Conservation (phyloP, 345 rosid species). For the Arabidopsis thaliana region DNA sequence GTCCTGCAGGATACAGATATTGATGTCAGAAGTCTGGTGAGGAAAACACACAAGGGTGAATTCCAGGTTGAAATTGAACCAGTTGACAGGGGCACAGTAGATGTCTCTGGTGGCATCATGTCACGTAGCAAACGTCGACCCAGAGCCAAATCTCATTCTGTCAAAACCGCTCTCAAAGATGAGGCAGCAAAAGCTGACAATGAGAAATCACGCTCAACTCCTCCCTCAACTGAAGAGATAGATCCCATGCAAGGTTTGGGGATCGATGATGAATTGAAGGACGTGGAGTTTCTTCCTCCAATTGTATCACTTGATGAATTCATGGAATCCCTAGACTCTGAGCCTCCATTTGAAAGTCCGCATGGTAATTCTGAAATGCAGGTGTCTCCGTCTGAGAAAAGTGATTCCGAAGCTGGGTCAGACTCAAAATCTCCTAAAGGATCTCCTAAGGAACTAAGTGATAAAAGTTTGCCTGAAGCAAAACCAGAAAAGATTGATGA, state of each 20-base stretch:
- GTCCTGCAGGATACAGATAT: conserved; percentile 81
- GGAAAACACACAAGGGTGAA: conserved; percentile 98
- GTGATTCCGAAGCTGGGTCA: conserved; percentile 45
- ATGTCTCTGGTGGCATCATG: conserved; percentile 64
- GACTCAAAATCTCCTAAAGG: conserved; percentile 36
- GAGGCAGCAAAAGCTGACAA: conserved; percentile 42
- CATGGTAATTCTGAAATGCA: conserved; percentile 48
- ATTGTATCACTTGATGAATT: conserved; percentile 96
- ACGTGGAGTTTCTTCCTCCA: conserved; percentile 84
- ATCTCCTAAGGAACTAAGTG: conserved; percentile 49
- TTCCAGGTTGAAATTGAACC: conserved; percentile 87
- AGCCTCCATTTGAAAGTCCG: conserved; percentile 83
- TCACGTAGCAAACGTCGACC: conserved; percentile 44
- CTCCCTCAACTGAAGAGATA: conserved; percentile 62
- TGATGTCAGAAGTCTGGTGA: conserved; percentile 84
- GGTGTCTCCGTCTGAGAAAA: conserved; percentile 49
- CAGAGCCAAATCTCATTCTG: conserved; percentile 38
- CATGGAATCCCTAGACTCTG: conserved; percentile 89
- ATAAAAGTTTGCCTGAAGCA: conserved; percentile 30
- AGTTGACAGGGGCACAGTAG: conserved; percentile 58
- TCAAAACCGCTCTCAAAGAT: conserved; percentile 47
- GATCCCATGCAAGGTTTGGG: conserved; percentile 55
- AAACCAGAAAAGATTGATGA: conserved; percentile 30
- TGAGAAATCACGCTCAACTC: conserved; percentile 50
- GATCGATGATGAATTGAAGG: conserved; percentile 85